Conservation (phyloP, 2,329 filamentous ascomycete species). For the Cadophora malorum region DNA sequence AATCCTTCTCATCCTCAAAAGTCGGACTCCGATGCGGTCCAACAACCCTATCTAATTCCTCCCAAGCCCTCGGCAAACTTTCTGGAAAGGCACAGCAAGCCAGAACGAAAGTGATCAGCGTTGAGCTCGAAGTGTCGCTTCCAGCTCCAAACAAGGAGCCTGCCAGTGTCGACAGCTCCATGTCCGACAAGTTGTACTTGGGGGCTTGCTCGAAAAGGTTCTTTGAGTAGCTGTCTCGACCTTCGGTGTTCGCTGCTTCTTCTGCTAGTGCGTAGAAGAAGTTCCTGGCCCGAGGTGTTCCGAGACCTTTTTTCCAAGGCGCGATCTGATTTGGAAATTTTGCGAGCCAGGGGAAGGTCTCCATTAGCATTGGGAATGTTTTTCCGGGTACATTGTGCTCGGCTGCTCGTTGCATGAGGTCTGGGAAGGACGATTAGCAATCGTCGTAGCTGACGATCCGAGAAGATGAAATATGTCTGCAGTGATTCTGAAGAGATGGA, state of each 20-base stretch:
- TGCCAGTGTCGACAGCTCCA: conserved; percentile 32
- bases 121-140: conserved; percentile 47
- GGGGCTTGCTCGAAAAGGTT: conserved; percentile 38
- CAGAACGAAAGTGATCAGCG: conserved; percentile 46
- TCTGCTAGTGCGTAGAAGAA: conserved; percentile 37
- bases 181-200: conserved; percentile 30
- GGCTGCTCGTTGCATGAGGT: conserved; percentile 36
- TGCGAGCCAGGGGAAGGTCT: conserved; percentile 36
- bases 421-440: background rate
- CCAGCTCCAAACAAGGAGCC: conserved; percentile 53
- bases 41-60: conserved; percentile 56
- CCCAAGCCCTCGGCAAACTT: conserved; percentile 41
- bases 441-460: too few species aligned
- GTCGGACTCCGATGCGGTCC: conserved; percentile 54
- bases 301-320: conserved; percentile 38
- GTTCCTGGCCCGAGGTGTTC: conserved; percentile 28
- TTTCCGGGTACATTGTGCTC: conserved; percentile 38
- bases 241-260: conserved; percentile 33
- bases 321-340: conserved; percentile 36
- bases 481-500: background rate
- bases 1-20: conserved; percentile 52
- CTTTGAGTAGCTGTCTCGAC: conserved; percentile 33
- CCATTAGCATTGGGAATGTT: conserved; percentile 38
- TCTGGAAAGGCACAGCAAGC: conserved; percentile 47
- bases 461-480: too few species aligned